Evolutionary conservation across 331 rosid genomes (phyloP).

Genomic region (Saraca asoca): DNA sequence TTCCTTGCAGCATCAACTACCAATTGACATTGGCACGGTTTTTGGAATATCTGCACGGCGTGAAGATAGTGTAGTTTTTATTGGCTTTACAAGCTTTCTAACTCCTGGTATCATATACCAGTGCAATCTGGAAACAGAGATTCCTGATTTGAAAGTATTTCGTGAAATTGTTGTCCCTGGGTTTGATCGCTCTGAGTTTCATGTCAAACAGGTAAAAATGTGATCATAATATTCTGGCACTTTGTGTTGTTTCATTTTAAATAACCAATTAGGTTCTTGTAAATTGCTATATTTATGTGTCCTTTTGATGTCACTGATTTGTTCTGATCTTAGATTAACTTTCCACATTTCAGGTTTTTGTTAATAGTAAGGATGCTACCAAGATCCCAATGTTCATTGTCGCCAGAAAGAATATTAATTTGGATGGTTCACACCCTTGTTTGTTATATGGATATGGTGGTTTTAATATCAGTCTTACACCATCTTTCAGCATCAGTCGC

Average conservation of each 20-base stretch:
- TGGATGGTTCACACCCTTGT: slow-evolving; percentile 95
- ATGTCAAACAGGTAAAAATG: slow-evolving; percentile 69
- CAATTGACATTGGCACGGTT: slow-evolving; percentile 91
- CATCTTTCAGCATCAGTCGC: slow-evolving; percentile 77
- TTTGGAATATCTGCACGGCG: slow-evolving; percentile 68
- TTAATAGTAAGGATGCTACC: slow-evolving; percentile 78
- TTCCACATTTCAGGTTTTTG: slow-evolving; percentile 65
- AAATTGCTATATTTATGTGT: slow-evolving; percentile 1
- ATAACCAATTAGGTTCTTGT: slow-evolving; percentile 21
- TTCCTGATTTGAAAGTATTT: slow-evolving; percentile 71
- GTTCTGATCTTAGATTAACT: slow-evolving; percentile 23
- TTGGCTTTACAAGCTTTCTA: slow-evolving; percentile 81
- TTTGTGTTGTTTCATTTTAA: not conserved
- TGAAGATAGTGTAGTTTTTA: slow-evolving; percentile 63
- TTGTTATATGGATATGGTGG: slow-evolving; percentile 94
- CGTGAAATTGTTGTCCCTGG: slow-evolving; percentile 88
- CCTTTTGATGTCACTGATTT: slow-evolving; percentile 2
- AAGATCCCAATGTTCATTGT: slow-evolving; percentile 81
- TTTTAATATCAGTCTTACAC: slow-evolving; percentile 75
- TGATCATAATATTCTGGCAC: not conserved
- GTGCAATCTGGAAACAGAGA: slow-evolving; percentile 58
- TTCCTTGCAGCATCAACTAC: slow-evolving; percentile 70
- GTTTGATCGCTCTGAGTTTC: slow-evolving; percentile 76
- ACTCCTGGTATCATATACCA: slow-evolving; percentile 79
- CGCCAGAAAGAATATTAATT: slow-evolving; percentile 55